Evolutionary conservation across 2,329 filamentous ascomycete genomes (phyloP).

Genomic region (Hymenoscyphus repandus): DNA sequence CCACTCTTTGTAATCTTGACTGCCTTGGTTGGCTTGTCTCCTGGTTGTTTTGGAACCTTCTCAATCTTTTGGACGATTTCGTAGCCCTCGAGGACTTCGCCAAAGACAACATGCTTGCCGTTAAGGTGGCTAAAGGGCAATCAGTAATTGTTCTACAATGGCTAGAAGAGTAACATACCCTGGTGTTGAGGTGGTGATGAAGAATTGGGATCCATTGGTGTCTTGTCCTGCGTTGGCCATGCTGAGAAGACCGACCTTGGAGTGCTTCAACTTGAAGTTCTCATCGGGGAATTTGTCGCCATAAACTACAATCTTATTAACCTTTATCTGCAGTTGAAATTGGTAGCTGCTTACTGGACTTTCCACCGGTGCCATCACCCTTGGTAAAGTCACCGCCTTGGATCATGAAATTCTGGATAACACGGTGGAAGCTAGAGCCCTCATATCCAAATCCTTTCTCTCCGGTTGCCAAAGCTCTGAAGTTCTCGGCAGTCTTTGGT

Average conservation of each 20-base stretch:
- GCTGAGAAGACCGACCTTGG: slow-evolving; percentile 75
- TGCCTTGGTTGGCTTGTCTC: slow-evolving; percentile 63
- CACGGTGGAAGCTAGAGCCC: slow-evolving; percentile 79
- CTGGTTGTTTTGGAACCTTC: slow-evolving; percentile 57
- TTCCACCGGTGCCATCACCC: slow-evolving; percentile 76
- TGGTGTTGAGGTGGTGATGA: slow-evolving; percentile 80
- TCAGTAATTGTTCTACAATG: slow-evolving; percentile 13
- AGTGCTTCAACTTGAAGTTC: slow-evolving; percentile 95
- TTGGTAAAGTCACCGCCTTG: slow-evolving; percentile 86
- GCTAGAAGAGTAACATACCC: slow-evolving; percentile 44
- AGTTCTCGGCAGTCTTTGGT: slow-evolving; percentile 70
- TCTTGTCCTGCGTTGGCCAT: slow-evolving; percentile 84
- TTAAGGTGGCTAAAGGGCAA: slow-evolving; percentile 63
- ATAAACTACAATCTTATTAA: slow-evolving; percentile 54
- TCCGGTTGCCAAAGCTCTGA: slow-evolving; percentile 74
- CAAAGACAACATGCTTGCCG: slow-evolving; percentile 80
- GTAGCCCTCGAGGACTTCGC: slow-evolving; percentile 82
- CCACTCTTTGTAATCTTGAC: slow-evolving; percentile 81
- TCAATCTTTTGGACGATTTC: slow-evolving; percentile 77
- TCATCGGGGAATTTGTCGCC: slow-evolving; percentile 79
- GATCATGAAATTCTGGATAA: slow-evolving; percentile 90
- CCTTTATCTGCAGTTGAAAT: neutral
- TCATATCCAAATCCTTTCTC: slow-evolving; percentile 84
- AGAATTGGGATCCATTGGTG: slow-evolving; percentile 87
- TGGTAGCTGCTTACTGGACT: slow-evolving; percentile 59